Conservation (phyloP, 73 alveolate species). For the Breviolum minutum region DNA sequence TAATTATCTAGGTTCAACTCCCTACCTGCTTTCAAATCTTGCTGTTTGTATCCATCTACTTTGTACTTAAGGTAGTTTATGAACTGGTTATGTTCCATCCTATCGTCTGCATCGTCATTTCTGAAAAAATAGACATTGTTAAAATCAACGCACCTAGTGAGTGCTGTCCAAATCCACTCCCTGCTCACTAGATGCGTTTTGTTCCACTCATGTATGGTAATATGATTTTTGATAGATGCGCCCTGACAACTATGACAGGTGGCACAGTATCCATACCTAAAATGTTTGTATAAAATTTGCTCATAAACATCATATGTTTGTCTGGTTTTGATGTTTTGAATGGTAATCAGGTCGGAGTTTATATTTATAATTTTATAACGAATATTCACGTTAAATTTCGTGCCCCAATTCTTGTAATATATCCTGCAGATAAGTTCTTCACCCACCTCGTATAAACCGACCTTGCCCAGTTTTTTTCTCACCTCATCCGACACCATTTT, state of each 20-base stretch:
- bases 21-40: too few relatives aligned
- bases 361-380: conserved; percentile 17
- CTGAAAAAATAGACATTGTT: too few relatives aligned
- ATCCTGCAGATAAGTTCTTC: background rate
- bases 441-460: background rate
- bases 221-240: too few relatives aligned
- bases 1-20: too few relatives aligned
- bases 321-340: conserved; percentile 9
- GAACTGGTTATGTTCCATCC: too few relatives aligned
- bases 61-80: too few relatives aligned
- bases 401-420: background rate
- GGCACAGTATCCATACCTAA: background rate
- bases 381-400: conserved; percentile 33
- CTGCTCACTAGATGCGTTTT: too few relatives aligned
- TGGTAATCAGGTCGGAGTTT: background rate
- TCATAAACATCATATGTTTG: background rate
- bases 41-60: too few relatives aligned
- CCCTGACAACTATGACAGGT: too few relatives aligned
- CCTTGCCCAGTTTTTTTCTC: background rate
- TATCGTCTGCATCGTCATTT: too few relatives aligned
- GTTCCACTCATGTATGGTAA: background rate
- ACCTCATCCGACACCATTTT: background rate
- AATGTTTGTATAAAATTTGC: background rate
- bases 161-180: too few relatives aligned
- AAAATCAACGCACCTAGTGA: too few relatives aligned